phyloP scores from a whole-genome alignment of 2,329 filamentous ascomycete genomes.

The Emergomyces orientalis region DNA sequence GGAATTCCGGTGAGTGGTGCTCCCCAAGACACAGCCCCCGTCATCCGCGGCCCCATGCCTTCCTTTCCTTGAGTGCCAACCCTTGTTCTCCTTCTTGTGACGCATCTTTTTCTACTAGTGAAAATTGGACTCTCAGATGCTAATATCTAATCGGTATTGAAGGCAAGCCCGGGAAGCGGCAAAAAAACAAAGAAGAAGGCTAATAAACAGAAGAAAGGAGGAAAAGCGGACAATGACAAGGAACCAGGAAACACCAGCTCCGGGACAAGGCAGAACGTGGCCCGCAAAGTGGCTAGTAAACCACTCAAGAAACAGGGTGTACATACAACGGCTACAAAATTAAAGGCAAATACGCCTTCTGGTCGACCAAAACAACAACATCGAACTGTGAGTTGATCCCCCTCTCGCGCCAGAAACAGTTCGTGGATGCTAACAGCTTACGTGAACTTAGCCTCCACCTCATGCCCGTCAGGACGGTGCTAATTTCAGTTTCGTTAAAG shows the following conservation, averaged over 20 bases:
- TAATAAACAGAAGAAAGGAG: neutral
- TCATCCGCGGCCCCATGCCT: neutral
- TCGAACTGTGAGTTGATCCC: neutral
- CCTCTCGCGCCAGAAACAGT: neutral
- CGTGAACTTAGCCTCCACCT: neutral
- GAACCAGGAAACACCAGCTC: neutral
- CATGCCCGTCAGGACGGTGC: neutral
- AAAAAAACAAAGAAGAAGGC: neutral
- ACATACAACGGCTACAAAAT: neutral
- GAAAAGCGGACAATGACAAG: neutral
- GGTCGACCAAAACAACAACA: neutral
- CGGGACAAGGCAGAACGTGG: neutral
- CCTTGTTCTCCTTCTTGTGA: neutral
- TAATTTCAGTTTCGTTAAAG: neutral
- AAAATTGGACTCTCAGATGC: neutral
- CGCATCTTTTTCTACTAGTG: neutral
- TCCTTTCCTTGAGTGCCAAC: no score
- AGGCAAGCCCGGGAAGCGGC: neutral
- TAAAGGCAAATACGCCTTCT: neutral
- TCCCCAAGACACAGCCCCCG: neutral
- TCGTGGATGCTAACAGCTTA: neutral
- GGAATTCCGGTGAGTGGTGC: neutral
- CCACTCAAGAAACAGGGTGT: neutral
- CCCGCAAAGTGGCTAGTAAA: neutral
- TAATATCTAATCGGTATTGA: neutral